phyloP scores from a whole-genome alignment of 2,329 filamentous ascomycete species.

The Monosporascus sp. region DNA sequence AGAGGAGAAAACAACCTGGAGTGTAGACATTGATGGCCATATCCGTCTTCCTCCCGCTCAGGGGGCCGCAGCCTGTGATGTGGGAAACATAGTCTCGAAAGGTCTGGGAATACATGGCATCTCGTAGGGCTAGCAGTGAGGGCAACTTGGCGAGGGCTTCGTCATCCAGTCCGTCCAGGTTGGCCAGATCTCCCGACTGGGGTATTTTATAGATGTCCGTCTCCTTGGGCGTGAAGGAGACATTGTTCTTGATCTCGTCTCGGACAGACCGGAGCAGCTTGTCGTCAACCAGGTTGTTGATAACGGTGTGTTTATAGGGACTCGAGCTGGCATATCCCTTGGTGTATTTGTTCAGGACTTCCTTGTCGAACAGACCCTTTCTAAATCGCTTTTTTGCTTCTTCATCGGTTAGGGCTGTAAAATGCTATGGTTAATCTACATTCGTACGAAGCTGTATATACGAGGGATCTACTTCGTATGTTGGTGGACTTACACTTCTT shows the following conservation, averaged over 20 bases:
- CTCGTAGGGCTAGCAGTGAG: conserved; percentile 84
- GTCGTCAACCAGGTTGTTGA: conserved; percentile 74
- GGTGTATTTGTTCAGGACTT: conserved; percentile 55
- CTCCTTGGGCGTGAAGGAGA: conserved; percentile 96
- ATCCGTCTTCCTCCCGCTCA: conserved; percentile 93
- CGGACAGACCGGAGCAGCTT: conserved; percentile 80
- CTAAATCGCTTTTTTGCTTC: conserved; percentile 58
- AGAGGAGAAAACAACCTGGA: conserved; percentile 89
- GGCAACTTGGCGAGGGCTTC: conserved; percentile 80
- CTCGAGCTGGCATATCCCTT: conserved; percentile 57
- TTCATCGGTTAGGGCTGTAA: conserved; percentile 41
- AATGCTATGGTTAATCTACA: conserved; percentile 4
- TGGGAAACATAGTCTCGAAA: conserved; percentile 86
- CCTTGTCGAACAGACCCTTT: conserved; percentile 58
- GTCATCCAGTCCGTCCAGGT: conserved; percentile 89
- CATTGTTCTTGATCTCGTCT: conserved; percentile 80
- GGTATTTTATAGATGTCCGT: conserved; percentile 99
- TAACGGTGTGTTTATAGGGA: conserved; percentile 90
- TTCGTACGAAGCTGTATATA: conserved; percentile 1
- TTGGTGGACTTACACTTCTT: conserved; percentile 32
- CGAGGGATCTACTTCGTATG: background rate
- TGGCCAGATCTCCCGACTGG: conserved; percentile 95
- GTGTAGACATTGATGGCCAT: conserved; percentile 99
- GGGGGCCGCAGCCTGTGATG: conserved; percentile 78
- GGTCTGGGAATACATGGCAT: conserved; percentile 84